Evolutionary conservation across 2,329 filamentous ascomycete species (phyloP), one percentile per base, ranked within the genome.

Genomic region (Aspergillus sp.): DNA sequence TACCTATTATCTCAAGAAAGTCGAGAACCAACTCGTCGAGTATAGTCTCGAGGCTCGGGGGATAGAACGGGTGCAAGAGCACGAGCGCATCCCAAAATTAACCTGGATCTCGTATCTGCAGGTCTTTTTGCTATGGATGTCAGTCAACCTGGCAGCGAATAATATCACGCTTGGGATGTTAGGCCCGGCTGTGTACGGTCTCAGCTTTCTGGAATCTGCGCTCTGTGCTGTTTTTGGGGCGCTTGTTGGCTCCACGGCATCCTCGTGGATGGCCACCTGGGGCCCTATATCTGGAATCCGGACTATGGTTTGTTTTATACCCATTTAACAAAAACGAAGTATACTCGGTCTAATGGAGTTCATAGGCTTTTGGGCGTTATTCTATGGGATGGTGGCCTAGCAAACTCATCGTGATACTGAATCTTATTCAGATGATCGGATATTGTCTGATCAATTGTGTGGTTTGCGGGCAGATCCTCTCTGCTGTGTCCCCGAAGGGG

Each of bases 381-480:
- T 76, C 81, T 17, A 87, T 87, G 81, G 86, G 86, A 6, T 88
- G 84, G 82, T 88, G 82, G 78, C 85, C 85, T 1, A 82, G 82
- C 52, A 88, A 87, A 70, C 70, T 89, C 7, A 80, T 87, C 35
- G 84, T 86, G 14, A 65, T 88, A 21, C 73, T 89, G 57, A 88
- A 87, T 65, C 75, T 88, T 47, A 80, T 88, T 45, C 81, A 86
- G 21, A 77, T 88, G 66, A 75, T 87, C 3, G 85, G 85, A 8
- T 88, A 88, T 63, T 77, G 79, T 17, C 74, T 88, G 68, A 84
- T 90, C 58, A 84, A 87, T 68, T 85, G 82, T 35, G 85, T 90
- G 6, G 79, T 90, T 15, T 84, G 84, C 2, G 88, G 88, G 0
- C 87, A 90, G 67, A 88, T 89, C 24, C 74, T 90, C 2, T 87